A percentile compares a stretch with the other conserved stretches of the same genome.
These are phyloP conservation scores for Colletotrichum lini DNA, from an alignment of 2,329 filamentous ascomycete species.

Conservation along the genomic window DNA sequence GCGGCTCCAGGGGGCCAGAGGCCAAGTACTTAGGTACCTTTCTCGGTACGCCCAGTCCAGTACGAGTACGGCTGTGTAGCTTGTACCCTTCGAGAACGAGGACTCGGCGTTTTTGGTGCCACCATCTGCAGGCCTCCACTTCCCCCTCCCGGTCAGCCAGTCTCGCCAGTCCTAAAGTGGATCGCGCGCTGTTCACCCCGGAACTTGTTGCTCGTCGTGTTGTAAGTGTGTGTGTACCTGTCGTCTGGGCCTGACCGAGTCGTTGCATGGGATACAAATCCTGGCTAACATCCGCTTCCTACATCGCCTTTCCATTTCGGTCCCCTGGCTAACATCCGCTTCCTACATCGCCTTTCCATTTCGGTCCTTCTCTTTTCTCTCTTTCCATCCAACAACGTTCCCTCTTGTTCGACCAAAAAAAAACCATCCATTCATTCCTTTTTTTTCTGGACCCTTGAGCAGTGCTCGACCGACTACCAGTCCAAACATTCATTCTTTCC, in stretches of 20 bases:
- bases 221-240: constrained; percentile 4
- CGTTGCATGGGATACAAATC: constrained; percentile 38
- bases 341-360: constrained; percentile 8
- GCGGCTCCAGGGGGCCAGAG: neutral
- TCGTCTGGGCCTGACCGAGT: constrained; percentile 4
- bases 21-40: no score
- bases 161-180: constrained; percentile 40
- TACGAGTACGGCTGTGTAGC: neutral
- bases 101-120: constrained; percentile 16
- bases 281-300: constrained; percentile 33
- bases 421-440: constrained; percentile 36
- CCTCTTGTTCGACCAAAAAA: constrained; percentile 39
- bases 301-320: constrained; percentile 1
- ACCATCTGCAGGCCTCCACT: constrained; percentile 24
- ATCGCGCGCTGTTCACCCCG: constrained; percentile 10
- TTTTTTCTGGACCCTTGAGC: constrained; percentile 34
- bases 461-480: constrained; percentile 40
- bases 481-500: constrained; percentile 39
- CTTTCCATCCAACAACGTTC: constrained; percentile 37
- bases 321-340: constrained; percentile 36
- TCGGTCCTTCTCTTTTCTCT: constrained; percentile 21
- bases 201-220: neutral
- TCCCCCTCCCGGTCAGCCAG: constrained; percentile 25
- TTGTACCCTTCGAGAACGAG: constrained; percentile 5
- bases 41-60: no score